A percentile compares a stretch with the other conserved stretches of the same genome.
Conservation (phyloP, 2,329 filamentous ascomycete genomes). For the Zelopaecilomyces penicillatus region DNA sequence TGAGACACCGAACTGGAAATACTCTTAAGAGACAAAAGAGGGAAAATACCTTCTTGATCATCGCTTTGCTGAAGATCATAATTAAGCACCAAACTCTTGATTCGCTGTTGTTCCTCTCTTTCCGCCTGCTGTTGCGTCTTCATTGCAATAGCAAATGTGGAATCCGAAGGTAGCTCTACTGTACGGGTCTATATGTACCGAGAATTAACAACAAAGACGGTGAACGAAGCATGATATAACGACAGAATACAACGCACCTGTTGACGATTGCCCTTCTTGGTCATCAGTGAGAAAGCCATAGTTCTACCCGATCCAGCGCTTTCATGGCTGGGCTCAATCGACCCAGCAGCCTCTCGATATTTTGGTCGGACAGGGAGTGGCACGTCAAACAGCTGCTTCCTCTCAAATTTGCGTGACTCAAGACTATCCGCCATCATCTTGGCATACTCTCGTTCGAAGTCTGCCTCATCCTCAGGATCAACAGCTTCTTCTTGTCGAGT, state of each 20-base stretch:
- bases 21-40: too few relatives aligned
- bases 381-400: constrained; percentile 92
- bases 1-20: too few relatives aligned
- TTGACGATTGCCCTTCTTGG: constrained; percentile 91
- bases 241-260: constrained; percentile 50
- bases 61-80: constrained; percentile 86
- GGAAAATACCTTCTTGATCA: constrained; percentile 62
- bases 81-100: constrained; percentile 95
- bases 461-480: constrained; percentile 89
- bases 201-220: neutral
- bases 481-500: constrained; percentile 83
- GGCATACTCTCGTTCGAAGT: constrained; percentile 95
- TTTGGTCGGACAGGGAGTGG: constrained; percentile 80
- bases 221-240: neutral
- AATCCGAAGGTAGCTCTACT: constrained; percentile 83
- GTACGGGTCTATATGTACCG: constrained; percentile 61
- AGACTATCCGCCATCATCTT: constrained; percentile 98
- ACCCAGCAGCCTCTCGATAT: constrained; percentile 47
- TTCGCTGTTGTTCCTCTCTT: constrained; percentile 91
- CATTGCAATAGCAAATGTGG: constrained; percentile 92
- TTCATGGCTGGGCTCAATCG: constrained; percentile 19
- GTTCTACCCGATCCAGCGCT: constrained; percentile 35
- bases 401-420: constrained; percentile 91
- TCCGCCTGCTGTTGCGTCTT: constrained; percentile 91
- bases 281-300: constrained; percentile 96